A percentile compares a stretch with the other conserved stretches of the same genome.
phyloP scores from a whole-genome alignment of 2,329 filamentous ascomycete genomes.

The Nemania sp. region DNA sequence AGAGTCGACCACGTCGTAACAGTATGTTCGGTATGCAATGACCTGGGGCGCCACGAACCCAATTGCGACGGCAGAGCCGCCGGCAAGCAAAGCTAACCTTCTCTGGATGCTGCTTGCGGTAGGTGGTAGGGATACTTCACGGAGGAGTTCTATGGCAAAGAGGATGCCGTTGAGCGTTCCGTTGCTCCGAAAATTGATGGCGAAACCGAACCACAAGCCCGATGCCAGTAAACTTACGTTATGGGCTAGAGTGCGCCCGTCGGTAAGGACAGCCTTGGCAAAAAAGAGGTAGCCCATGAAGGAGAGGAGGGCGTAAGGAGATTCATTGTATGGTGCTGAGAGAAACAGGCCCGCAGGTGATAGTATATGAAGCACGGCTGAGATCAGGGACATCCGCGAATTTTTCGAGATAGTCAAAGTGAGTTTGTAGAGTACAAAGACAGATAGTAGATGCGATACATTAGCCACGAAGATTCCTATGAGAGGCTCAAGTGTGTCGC shows the following conservation, averaged over 20 bases:
- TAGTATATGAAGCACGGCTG: constrained; percentile 81
- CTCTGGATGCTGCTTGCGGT: constrained; percentile 60
- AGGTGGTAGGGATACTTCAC: constrained; percentile 54
- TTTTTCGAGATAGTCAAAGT: constrained; percentile 66
- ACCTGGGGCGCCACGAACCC: constrained; percentile 80
- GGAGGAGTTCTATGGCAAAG: constrained; percentile 67
- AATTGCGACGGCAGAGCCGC: constrained; percentile 74
- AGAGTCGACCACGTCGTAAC: constrained; percentile 54
- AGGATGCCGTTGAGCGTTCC: constrained; percentile 84
- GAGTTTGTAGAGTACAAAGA: constrained; percentile 77
- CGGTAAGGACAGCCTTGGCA: constrained; percentile 59
- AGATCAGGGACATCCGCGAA: constrained; percentile 71
- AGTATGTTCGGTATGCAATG: constrained; percentile 80
- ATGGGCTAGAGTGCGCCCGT: constrained; percentile 48
- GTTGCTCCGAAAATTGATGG: constrained; percentile 84
- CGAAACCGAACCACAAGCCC: constrained; percentile 76
- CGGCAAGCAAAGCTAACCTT: constrained; percentile 69
- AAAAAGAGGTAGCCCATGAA: constrained; percentile 81
- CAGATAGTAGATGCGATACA: constrained; percentile 79
- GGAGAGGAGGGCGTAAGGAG: constrained; percentile 80
- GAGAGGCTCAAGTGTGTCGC: constrained; percentile 56
- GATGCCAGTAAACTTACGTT: constrained; percentile 69
- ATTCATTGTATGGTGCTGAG: constrained; percentile 86
- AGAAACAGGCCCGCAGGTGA: constrained; percentile 92
- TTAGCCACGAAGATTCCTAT: constrained; percentile 77